Conservation (phyloP, 2,329 filamentous ascomycete genomes). For the Bipolaris sorokiniana region DNA sequence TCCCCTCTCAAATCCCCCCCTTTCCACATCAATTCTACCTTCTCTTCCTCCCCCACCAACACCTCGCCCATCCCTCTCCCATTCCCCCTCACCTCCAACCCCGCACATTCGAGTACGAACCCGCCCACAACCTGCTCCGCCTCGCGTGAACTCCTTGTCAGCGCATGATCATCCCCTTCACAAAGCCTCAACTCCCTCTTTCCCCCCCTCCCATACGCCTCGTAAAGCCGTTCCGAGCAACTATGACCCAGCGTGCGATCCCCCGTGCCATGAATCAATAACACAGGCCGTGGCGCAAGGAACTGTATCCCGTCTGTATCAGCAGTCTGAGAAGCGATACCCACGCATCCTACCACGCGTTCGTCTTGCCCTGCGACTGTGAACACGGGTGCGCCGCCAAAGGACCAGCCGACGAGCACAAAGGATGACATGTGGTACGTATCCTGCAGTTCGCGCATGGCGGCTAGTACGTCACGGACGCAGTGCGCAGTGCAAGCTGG, state of each 20-base stretch:
- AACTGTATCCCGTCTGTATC: constrained; percentile 2
- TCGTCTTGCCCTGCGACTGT: neutral
- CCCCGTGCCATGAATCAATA: constrained; percentile 5
- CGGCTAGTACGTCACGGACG: constrained; percentile 3
- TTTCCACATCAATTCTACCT: constrained; percentile 3
- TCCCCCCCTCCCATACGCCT: neutral
- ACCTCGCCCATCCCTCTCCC: neutral
- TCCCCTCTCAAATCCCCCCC: constrained; percentile 4
- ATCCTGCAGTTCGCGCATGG: constrained; percentile 3
- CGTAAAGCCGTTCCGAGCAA: neutral
- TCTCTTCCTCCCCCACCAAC: constrained; percentile 6
- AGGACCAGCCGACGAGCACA: constrained; percentile 8
- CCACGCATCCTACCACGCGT: constrained; percentile 4
- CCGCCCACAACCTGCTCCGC: constrained; percentile 6
- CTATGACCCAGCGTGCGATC: neutral
- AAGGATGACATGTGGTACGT: neutral
- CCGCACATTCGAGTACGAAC: constrained; percentile 4
- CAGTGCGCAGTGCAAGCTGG: constrained; percentile 5
- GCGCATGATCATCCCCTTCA: constrained; percentile 5
- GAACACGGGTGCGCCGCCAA: constrained; percentile 6
- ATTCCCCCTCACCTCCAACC: neutral
- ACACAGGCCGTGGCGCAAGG: neutral
- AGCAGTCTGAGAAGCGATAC: constrained; percentile 5
- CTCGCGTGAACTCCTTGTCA: constrained; percentile 2
- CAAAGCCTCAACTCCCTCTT: neutral